Evolutionary conservation across 257 asterid genomes (phyloP).

Genomic region (Solanum dulcamara): DNA sequence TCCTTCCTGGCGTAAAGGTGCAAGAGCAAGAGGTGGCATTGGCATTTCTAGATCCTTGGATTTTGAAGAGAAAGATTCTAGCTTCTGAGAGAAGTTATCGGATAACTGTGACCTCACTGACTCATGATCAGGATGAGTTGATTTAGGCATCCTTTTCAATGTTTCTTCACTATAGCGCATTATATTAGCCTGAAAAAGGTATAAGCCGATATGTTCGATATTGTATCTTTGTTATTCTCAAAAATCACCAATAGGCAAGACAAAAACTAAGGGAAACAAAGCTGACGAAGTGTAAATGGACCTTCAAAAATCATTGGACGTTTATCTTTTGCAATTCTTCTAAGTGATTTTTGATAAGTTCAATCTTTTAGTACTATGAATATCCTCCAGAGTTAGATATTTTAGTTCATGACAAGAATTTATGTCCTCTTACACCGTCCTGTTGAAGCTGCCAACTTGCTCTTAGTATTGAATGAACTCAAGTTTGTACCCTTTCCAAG

Average conservation of each 20-base stretch:
- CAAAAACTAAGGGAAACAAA: neutral
- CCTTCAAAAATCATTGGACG: neutral
- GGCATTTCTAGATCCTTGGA: conserved; percentile 70
- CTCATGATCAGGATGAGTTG: conserved; percentile 23
- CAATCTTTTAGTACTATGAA: neutral
- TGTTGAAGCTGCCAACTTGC: neutral
- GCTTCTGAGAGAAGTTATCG: conserved; percentile 17
- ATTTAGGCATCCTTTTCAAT: conserved; percentile 43
- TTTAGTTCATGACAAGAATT: neutral
- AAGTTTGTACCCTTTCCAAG: neutral
- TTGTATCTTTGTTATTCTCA: neutral
- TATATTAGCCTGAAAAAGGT: conserved; percentile 56
- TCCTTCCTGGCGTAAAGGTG: conserved; percentile 52
- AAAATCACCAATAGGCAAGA: neutral
- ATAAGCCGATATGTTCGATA: neutral
- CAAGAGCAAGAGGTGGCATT: conserved; percentile 90
- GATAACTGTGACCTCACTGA: conserved; percentile 25
- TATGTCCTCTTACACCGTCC: neutral
- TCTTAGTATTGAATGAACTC: neutral
- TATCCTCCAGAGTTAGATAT: neutral
- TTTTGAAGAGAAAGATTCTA: conserved; percentile 38
- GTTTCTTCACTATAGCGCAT: conserved; percentile 54
- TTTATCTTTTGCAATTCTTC: neutral
- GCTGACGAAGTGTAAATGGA: neutral
- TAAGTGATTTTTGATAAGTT: neutral